Evolutionary conservation across 2,329 filamentous ascomycete genomes (phyloP).

Genomic region (Trichoderma koningiopsis): DNA sequence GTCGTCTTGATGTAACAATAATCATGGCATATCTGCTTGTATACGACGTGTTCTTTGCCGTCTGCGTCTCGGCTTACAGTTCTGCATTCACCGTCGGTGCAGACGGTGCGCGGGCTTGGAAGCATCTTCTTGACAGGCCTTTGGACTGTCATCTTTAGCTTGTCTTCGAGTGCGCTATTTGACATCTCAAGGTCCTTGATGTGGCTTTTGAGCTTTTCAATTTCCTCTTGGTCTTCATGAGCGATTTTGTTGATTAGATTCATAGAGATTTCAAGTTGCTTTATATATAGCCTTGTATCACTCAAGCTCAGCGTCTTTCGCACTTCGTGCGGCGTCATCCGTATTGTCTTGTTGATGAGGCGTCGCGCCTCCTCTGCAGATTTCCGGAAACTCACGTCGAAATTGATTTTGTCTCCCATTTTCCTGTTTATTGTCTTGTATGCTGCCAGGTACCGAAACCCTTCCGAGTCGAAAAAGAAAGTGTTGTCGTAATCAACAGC

Average conservation of each 20-base stretch:
- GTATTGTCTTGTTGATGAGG: neutral
- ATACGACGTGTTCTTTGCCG: neutral
- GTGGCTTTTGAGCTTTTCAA: neutral
- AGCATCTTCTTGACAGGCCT: neutral
- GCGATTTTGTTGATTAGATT: neutral
- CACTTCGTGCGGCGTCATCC: neutral
- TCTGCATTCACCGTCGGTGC: neutral
- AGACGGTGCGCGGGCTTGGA: neutral
- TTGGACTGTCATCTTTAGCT: neutral
- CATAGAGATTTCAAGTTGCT: neutral
- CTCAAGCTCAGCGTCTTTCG: neutral
- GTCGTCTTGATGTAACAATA: neutral
- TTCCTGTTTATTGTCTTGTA: neutral
- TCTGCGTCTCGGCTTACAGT: neutral
- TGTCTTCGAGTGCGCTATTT: neutral
- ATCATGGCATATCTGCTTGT: neutral
- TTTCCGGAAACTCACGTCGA: neutral
- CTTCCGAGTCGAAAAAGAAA: slow-evolving; percentile 10
- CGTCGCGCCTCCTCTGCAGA: neutral
- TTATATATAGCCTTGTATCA: neutral
- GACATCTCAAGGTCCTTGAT: neutral
- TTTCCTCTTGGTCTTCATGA: neutral
- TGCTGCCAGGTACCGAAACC: neutral
- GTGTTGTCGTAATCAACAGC: neutral
- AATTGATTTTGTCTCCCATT: neutral